Percentiles rank a stretch among this genome's conserved stretches.
Conservation (phyloP, 495 filamentous ascomycete species). For the Tetracladium setigerum region DNA sequence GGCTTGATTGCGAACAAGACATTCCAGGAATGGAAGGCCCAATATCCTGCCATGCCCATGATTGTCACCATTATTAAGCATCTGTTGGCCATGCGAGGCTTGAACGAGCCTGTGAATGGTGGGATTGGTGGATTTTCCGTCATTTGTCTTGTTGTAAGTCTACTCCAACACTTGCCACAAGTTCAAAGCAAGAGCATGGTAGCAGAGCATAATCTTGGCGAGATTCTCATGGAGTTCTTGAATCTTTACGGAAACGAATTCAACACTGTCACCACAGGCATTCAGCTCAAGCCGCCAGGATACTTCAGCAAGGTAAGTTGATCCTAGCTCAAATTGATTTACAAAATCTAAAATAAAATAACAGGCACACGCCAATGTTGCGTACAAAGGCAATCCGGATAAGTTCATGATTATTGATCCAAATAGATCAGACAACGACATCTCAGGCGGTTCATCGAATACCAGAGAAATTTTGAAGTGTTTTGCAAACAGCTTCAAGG, state of each 20-base stretch:
- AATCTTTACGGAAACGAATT: slow-evolving; percentile 81
- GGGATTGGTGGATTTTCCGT: slow-evolving; percentile 93
- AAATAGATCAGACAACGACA: slow-evolving; percentile 75
- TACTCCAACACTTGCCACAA: slow-evolving; percentile 71
- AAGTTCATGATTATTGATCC: slow-evolving; percentile 79
- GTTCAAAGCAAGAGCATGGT: slow-evolving; percentile 47
- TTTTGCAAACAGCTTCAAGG: slow-evolving; percentile 56
- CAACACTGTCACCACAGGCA: slow-evolving; percentile 55
- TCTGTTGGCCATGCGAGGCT: slow-evolving; percentile 74
- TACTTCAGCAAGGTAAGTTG: slow-evolving; percentile 64
- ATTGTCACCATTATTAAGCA: slow-evolving; percentile 87
- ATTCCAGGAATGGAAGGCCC: slow-evolving; percentile 66
- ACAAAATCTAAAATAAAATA: not conserved
- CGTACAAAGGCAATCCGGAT: slow-evolving; percentile 39
- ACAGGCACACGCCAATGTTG: slow-evolving; percentile 18
- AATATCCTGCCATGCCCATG: slow-evolving; percentile 75
- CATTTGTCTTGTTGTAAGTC: slow-evolving; percentile 83
- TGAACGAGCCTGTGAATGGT: slow-evolving; percentile 85
- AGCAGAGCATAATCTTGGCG: slow-evolving; percentile 59
- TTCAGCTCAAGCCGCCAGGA: slow-evolving; percentile 64
- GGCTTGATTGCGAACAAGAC: slow-evolving; percentile 72
- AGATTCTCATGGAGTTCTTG: slow-evolving; percentile 77
- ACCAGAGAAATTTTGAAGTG: slow-evolving; percentile 49
- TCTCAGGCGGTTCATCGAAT: slow-evolving; percentile 70
- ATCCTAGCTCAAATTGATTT: not conserved